phyloP scores from a whole-genome alignment of 2,329 filamentous ascomycete species.

The Aspergillus caelatus region DNA sequence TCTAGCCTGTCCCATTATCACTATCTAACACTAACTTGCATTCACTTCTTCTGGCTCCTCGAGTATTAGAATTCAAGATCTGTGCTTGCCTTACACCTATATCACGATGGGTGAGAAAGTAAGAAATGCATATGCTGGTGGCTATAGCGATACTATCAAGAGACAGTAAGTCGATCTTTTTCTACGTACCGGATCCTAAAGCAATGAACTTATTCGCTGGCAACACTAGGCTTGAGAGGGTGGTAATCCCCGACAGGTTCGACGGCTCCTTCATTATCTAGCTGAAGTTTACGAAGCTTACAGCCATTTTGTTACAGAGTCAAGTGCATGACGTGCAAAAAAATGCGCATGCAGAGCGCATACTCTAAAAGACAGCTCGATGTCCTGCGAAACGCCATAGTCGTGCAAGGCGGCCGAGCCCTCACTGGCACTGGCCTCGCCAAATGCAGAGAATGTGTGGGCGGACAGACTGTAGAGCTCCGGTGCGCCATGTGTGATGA shows the following conservation, averaged over 20 bases:
- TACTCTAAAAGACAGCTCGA: conserved; percentile 55
- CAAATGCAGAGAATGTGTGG: conserved; percentile 51
- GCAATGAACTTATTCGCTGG: background rate
- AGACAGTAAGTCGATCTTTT: conserved; percentile 22
- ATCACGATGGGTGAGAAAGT: background rate
- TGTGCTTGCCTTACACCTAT: background rate
- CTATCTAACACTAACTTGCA: background rate
- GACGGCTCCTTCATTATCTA: background rate
- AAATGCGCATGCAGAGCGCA: conserved; percentile 36
- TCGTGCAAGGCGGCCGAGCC: conserved; percentile 18
- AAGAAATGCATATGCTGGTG: conserved; percentile 26
- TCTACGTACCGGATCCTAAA: background rate
- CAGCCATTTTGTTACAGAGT: conserved; percentile 37
- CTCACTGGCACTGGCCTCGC: conserved; percentile 25
- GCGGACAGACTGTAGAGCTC: conserved; percentile 49
- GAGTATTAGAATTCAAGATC: background rate
- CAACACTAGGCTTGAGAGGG: conserved; percentile 27
- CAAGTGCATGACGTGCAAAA: conserved; percentile 52
- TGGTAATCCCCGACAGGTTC: conserved; percentile 37
- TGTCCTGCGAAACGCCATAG: conserved; percentile 32
- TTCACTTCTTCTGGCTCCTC: background rate
- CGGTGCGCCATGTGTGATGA: conserved; percentile 52
- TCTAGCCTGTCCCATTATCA: background rate
- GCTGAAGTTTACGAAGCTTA: background rate
- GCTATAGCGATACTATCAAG: conserved; percentile 28